phyloP scores from a whole-genome alignment of 2,329 filamentous ascomycete species.

The Fusarium nisikadoi region DNA sequence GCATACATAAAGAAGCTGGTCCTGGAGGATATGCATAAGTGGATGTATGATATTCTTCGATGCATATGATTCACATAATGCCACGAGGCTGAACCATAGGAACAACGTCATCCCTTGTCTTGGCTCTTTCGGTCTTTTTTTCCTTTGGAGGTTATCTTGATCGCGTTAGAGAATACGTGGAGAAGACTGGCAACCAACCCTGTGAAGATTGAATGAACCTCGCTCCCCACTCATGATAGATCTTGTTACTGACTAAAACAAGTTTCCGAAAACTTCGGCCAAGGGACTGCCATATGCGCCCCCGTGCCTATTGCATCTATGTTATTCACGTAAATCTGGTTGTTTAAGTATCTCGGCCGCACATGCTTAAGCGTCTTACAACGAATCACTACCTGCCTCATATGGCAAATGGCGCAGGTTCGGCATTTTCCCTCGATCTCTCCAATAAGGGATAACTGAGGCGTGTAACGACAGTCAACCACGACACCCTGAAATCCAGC shows the following conservation, averaged over 20 bases:
- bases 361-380: constrained; percentile 2
- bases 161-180: neutral
- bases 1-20: constrained; percentile 32
- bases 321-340: neutral
- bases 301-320: neutral
- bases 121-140: neutral
- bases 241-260: constrained; percentile 2
- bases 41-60: constrained; percentile 32
- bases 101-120: constrained; percentile 7
- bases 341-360: neutral
- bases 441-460: neutral
- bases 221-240: constrained; percentile 14
- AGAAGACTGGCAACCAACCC: neutral
- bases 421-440: neutral
- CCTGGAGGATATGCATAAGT: constrained; percentile 36
- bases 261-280: constrained; percentile 20
- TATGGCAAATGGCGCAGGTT: neutral
- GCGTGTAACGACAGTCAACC: neutral
- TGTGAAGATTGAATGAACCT: neutral
- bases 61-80: constrained; percentile 33
- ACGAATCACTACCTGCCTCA: constrained; percentile 9
- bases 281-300: neutral
- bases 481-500: neutral
- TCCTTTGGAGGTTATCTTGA: neutral
- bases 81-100: constrained; percentile 28